Conservation (phyloP, 1,284 basidiomycete genomes). For the Fomitopsis palustris region DNA sequence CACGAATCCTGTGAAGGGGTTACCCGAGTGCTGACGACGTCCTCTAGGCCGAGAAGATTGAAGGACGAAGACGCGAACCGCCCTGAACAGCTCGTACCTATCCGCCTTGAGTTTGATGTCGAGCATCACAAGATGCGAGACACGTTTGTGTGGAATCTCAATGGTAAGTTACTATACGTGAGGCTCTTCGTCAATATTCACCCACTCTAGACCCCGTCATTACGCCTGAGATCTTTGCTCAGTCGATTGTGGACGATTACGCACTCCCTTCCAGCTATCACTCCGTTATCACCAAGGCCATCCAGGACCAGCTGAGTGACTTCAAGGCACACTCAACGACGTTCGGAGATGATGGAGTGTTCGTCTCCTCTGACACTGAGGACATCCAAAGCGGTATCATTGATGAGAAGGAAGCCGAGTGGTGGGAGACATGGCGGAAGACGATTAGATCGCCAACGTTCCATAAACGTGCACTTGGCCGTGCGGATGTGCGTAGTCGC, state of each 20-base stretch:
- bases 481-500: slow-evolving; percentile 24
- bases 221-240: slow-evolving; percentile 88
- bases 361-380: slow-evolving; percentile 25
- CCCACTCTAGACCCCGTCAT: slow-evolving; percentile 75
- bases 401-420: slow-evolving; percentile 48
- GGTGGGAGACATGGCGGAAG: slow-evolving; percentile 75
- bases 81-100: slow-evolving; percentile 84
- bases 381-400: slow-evolving; percentile 42
- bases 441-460: slow-evolving; percentile 37
- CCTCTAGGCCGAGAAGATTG: slow-evolving; percentile 57
- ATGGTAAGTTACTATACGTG: slow-evolving; percentile 52
- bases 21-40: slow-evolving; percentile 4
- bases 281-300: slow-evolving; percentile 74
- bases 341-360: slow-evolving; percentile 32
- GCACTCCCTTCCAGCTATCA: slow-evolving; percentile 72
- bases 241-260: slow-evolving; percentile 91
- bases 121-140: slow-evolving; percentile 91
- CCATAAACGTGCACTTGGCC: slow-evolving; percentile 22
- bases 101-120: slow-evolving; percentile 93
- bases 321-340: slow-evolving; percentile 62
- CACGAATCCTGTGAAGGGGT: too few relatives aligned
- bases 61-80: slow-evolving; percentile 54
- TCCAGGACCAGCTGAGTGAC: slow-evolving; percentile 85
- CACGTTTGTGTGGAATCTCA: slow-evolving; percentile 96
- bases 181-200: not conserved